phyloP scores from a whole-genome alignment of 2,329 filamentous ascomycete species.

The Emergomyces africanus region DNA sequence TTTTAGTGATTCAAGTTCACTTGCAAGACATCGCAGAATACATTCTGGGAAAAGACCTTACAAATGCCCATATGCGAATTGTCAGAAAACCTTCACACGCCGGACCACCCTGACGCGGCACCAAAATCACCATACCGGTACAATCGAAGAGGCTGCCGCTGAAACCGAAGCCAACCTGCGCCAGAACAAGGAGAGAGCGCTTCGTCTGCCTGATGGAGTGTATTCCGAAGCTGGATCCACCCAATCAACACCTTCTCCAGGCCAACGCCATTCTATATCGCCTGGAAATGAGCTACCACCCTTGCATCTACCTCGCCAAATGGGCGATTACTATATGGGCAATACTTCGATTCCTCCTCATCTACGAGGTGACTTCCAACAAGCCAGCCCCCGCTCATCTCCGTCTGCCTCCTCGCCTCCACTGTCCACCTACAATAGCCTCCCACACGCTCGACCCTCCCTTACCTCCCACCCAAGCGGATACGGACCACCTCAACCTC shows the following conservation, averaged over 20 bases:
- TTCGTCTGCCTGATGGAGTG: conserved; percentile 25
- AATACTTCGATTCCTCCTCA: conserved; percentile 72
- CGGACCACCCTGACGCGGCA: conserved; percentile 90
- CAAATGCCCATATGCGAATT: conserved; percentile 94
- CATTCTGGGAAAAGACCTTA: conserved; percentile 94
- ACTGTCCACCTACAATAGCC: conserved; percentile 44
- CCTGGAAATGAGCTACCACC: conserved; percentile 62
- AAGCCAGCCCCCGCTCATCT: conserved; percentile 54
- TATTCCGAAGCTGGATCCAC: conserved; percentile 34
- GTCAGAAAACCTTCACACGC: conserved; percentile 95
- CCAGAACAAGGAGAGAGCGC: conserved; percentile 28
- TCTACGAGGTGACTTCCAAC: conserved; percentile 60
- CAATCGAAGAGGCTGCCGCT: conserved; percentile 82
- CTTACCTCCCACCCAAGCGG: conserved; percentile 75
- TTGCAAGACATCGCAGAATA: conserved; percentile 85
- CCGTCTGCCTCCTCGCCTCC: conserved; percentile 53
- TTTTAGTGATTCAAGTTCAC: conserved; percentile 90
- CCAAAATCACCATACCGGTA: conserved; percentile 91
- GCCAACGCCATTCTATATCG: conserved; percentile 69
- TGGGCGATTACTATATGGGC: conserved; percentile 64
- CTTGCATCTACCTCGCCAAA: conserved; percentile 54
- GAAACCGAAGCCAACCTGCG: conserved; percentile 80
- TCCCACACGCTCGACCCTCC: conserved; percentile 39
- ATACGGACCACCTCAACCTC: conserved; percentile 70
- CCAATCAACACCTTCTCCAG: conserved; percentile 63